A percentile compares a stretch with the other conserved stretches of the same genome.
phyloP scores from a whole-genome alignment of 495 filamentous ascomycete species.

The Penicillium malachiteum region DNA sequence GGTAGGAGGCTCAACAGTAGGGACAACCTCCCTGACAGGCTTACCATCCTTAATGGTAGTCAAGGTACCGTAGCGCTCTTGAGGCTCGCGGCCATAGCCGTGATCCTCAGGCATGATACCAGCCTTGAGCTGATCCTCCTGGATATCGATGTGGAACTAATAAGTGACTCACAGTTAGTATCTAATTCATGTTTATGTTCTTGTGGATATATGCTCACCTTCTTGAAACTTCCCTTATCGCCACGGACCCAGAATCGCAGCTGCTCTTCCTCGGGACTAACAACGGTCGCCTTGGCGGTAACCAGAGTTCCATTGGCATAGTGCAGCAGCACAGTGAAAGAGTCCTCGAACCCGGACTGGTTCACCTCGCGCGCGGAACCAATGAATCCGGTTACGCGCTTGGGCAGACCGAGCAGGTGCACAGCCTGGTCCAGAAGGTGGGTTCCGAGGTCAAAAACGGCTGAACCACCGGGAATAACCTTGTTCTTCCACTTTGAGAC shows the following conservation, averaged over 20 bases:
- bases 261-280: slow-evolving; percentile 69
- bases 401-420: slow-evolving; percentile 74
- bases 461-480: slow-evolving; percentile 65
- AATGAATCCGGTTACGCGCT: slow-evolving; percentile 65
- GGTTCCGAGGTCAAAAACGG: slow-evolving; percentile 78
- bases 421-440: slow-evolving; percentile 83
- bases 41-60: slow-evolving; percentile 46
- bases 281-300: slow-evolving; percentile 67
- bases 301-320: slow-evolving; percentile 61
- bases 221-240: slow-evolving; percentile 76
- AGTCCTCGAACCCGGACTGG: slow-evolving; percentile 62
- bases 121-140: slow-evolving; percentile 76
- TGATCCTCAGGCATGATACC: slow-evolving; percentile 64
- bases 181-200: not conserved
- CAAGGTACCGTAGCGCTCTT: slow-evolving; percentile 49
- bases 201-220: slow-evolving; percentile 36
- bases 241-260: slow-evolving; percentile 79
- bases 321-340: slow-evolving; percentile 65
- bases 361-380: slow-evolving; percentile 61
- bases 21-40: slow-evolving; percentile 43
- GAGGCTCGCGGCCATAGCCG: slow-evolving; percentile 65
- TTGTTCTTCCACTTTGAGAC: slow-evolving; percentile 69
- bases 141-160: slow-evolving; percentile 67
- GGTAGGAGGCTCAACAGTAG: slow-evolving; percentile 66
- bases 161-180: not conserved